These are phyloP conservation scores for Diddensiella caesifluorescens DNA, from an alignment of 805 yeast genomes.

Conservation along the genomic window DNA sequence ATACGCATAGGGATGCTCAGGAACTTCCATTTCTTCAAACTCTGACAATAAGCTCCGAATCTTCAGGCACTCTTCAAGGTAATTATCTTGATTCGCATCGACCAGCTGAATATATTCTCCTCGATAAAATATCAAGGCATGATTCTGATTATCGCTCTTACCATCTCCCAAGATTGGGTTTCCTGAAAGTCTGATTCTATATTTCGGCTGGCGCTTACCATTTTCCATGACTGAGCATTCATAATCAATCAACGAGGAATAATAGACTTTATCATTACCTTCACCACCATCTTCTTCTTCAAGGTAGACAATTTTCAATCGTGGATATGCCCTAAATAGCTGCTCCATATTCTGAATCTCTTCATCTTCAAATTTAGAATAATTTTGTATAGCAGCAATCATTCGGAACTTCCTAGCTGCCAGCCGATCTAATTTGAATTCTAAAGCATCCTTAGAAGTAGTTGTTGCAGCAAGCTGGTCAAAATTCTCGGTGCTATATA, in stretches of 20 bases:
- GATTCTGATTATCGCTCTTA: slow-evolving; percentile 78
- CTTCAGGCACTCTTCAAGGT: slow-evolving; percentile 75
- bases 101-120: slow-evolving; percentile 78
- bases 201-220: slow-evolving; percentile 58
- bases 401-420: slow-evolving; percentile 79
- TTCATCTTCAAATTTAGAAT: slow-evolving; percentile 65
- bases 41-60: slow-evolving; percentile 70
- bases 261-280: slow-evolving; percentile 28
- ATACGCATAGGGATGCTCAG: slow-evolving; percentile 17
- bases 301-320: slow-evolving; percentile 45
- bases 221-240: slow-evolving; percentile 53
- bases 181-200: slow-evolving; percentile 63
- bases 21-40: slow-evolving; percentile 50
- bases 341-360: slow-evolving; percentile 79
- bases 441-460: slow-evolving; percentile 9
- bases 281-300: slow-evolving; percentile 13
- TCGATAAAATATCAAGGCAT: slow-evolving; percentile 64
- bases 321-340: slow-evolving; percentile 78
- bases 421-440: slow-evolving; percentile 42
- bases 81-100: slow-evolving; percentile 82
- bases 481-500: slow-evolving; percentile 55
- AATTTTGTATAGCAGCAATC: slow-evolving; percentile 81
- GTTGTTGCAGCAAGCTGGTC: slow-evolving; percentile 8
- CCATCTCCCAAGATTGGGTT: slow-evolving; percentile 84
- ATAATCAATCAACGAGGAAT: slow-evolving; percentile 68